Conservation (phyloP, 1,139 yeast species). For the Diutina catenulata region DNA sequence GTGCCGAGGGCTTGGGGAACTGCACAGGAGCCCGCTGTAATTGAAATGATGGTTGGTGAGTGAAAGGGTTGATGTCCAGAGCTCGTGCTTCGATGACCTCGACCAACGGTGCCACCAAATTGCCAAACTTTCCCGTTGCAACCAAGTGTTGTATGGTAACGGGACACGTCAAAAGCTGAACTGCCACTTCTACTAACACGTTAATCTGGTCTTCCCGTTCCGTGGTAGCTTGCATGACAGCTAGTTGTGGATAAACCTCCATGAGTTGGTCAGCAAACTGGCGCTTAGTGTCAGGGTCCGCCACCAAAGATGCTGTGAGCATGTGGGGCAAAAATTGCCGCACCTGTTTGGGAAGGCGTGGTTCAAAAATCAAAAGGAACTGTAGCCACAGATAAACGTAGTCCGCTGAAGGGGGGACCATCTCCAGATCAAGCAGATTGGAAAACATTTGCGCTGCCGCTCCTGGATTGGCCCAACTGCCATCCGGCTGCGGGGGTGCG, state of each 20-base stretch:
- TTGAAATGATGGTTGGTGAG: slow-evolving; percentile 15
- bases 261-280: slow-evolving; percentile 41
- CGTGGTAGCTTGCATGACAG: slow-evolving; percentile 31
- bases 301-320: slow-evolving; percentile 33
- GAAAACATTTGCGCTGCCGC: slow-evolving; percentile 1
- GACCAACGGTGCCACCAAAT: slow-evolving; percentile 36
- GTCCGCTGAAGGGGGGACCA: slow-evolving; percentile 9
- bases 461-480: not conserved
- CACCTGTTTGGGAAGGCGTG: slow-evolving; percentile 38
- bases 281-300: slow-evolving; percentile 21
- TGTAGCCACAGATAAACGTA: slow-evolving; percentile 35
- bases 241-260: slow-evolving; percentile 42
- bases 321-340: slow-evolving; percentile 44
- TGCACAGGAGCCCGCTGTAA: slow-evolving; percentile 11
- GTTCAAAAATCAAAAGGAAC: slow-evolving; percentile 41
- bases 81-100: slow-evolving; percentile 28
- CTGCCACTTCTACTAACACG: slow-evolving; percentile 39
- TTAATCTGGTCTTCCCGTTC: slow-evolving; percentile 61
- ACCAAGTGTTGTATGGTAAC: slow-evolving; percentile 36
- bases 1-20: slow-evolving; percentile 19
- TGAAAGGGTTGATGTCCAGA: slow-evolving; percentile 18
- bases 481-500: slow-evolving; percentile 9
- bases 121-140: slow-evolving; percentile 22
- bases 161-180: slow-evolving; percentile 59
- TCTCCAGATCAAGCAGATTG: not conserved